These are phyloP conservation scores for Gaeumannomyces sp. DNA, from an alignment of 2,329 filamentous ascomycete genomes.

Conservation along the genomic window DNA sequence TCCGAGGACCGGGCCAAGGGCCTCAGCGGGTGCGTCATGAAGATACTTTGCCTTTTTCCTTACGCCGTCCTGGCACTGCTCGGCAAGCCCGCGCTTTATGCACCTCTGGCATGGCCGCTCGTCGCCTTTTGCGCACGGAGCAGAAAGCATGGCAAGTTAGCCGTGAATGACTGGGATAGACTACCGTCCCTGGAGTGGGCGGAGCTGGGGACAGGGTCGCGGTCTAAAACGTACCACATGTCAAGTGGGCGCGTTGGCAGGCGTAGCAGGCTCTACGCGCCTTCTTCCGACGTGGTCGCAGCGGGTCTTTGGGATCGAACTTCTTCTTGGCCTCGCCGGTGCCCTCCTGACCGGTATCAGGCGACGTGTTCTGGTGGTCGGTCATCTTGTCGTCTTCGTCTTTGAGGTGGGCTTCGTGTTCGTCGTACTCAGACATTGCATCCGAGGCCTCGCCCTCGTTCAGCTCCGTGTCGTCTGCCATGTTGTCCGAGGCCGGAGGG, in stretches of 20 bases:
- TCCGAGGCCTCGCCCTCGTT: conserved; percentile 51
- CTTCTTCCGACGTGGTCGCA: conserved; percentile 88
- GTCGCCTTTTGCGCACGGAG: conserved; percentile 62
- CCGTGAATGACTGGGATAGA: no score
- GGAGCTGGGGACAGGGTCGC: conserved; percentile 14
- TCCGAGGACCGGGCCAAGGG: conserved; percentile 77
- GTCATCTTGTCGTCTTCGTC: conserved; percentile 49
- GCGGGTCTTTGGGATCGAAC: conserved; percentile 80
- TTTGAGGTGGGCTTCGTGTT: conserved; percentile 35
- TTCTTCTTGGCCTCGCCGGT: conserved; percentile 55
- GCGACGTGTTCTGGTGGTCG: conserved; percentile 38
- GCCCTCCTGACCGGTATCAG: conserved; percentile 21
- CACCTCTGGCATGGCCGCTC: conserved; percentile 91
- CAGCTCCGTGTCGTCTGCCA: conserved; percentile 49
- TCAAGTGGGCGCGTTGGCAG: conserved; percentile 94
- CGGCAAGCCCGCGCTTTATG: conserved; percentile 86
- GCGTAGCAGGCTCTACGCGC: conserved; percentile 92
- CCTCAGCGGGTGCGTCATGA: conserved; percentile 87
- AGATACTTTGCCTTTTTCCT: conserved; percentile 99
- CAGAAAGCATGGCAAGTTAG: neutral
- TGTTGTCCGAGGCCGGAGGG: conserved; percentile 37
- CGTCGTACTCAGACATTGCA: conserved; percentile 50
- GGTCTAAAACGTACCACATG: conserved; percentile 67
- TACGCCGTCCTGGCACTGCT: conserved; percentile 90
- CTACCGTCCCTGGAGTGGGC: neutral